Conservation (phyloP, 768 basidiomycete genomes). For the Russula virescens region DNA sequence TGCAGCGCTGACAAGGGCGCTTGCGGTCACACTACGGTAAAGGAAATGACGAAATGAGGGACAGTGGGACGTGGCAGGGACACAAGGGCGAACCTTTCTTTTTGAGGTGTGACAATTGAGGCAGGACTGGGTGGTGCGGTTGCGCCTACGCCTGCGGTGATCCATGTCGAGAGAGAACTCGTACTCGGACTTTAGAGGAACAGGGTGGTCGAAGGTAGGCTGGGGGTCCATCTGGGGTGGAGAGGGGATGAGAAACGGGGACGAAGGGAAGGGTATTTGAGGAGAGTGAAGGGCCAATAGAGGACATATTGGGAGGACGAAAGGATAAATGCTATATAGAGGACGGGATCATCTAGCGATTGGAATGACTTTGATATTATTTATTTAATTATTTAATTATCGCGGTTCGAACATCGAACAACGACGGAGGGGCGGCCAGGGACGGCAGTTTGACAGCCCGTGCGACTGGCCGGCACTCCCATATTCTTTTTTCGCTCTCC, state of each 20-base stretch:
- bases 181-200: constrained; percentile 43
- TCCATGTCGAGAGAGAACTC: constrained; percentile 59
- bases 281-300: constrained; percentile 16
- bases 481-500: constrained; percentile 23
- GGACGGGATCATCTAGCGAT: no score
- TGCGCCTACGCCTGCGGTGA: constrained; percentile 80
- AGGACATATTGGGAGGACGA: constrained; percentile 7
- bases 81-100: constrained; percentile 57
- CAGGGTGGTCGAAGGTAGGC: constrained; percentile 13
- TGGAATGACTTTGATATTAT: background rate
- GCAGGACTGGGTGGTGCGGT: constrained; percentile 85
- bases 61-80: constrained; percentile 7
- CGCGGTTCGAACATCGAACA: background rate
- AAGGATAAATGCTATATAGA: constrained; percentile 12
- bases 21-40: constrained; percentile 76
- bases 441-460: constrained; percentile 23
- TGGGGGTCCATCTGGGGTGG: constrained; percentile 33
- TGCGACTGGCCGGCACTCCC: constrained; percentile 22
- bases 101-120: constrained; percentile 92
- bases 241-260: constrained; percentile 21
- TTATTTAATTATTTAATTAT: background rate
- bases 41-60: constrained; percentile 15
- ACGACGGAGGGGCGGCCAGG: constrained; percentile 15
- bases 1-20: constrained; percentile 85
- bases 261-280: constrained; percentile 19